These are phyloP conservation scores for Crucibulum laeve DNA, from an alignment of 768 basidiomycete species.

Conservation along the genomic window DNA sequence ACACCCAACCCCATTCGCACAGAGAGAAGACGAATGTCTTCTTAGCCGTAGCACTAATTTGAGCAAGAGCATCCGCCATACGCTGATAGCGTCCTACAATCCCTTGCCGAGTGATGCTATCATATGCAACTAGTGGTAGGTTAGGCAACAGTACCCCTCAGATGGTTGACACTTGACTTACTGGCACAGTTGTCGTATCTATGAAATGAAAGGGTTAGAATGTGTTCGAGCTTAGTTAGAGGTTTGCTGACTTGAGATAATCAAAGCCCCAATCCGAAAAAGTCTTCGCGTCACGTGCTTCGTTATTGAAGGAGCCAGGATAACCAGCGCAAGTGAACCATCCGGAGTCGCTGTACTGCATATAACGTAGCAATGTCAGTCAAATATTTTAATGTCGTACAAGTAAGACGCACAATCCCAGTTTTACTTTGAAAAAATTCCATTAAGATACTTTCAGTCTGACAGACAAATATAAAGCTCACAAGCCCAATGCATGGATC, in stretches of 20 bases:
- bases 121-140: conserved; percentile 51
- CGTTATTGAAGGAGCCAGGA: conserved; percentile 61
- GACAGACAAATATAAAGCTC: conserved; percentile 4
- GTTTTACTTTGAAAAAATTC: conserved; percentile 25
- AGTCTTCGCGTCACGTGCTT: conserved; percentile 47
- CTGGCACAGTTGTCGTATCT: conserved; percentile 55
- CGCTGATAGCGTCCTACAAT: conserved; percentile 54
- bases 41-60: conserved; percentile 38
- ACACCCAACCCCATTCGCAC: conserved; percentile 64
- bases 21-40: conserved; percentile 53
- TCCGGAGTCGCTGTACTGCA: conserved; percentile 55
- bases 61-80: conserved; percentile 56
- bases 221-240: not conserved
- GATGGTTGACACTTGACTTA: conserved; percentile 14
- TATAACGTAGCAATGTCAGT: not conserved
- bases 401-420: conserved; percentile 29
- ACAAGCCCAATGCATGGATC: conserved; percentile 60
- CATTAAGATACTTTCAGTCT: not conserved
- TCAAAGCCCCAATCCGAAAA: conserved; percentile 68
- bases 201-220: conserved; percentile 1
- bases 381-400: not conserved
- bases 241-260: conserved; percentile 49
- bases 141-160: not conserved
- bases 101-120: conserved; percentile 51
- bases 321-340: conserved; percentile 68